phyloP scores from a whole-genome alignment of 441 rosid species.

The Bruguiera hainesii region DNA sequence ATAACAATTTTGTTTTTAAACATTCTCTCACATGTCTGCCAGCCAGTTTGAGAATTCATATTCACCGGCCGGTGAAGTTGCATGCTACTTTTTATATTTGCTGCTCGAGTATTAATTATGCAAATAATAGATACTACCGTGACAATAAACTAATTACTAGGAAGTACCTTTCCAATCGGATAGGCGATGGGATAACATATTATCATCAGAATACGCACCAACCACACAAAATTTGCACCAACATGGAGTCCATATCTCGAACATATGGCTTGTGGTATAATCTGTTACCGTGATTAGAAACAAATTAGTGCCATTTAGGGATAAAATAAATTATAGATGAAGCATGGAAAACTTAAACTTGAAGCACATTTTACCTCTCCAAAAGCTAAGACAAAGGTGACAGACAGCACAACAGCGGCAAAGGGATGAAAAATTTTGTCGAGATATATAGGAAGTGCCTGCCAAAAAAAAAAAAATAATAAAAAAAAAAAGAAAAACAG shows the following conservation, averaged over 20 bases:
- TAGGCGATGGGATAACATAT: constrained; percentile 88
- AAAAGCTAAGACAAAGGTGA: constrained; percentile 75
- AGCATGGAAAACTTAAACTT: neutral
- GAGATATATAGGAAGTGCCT: constrained; percentile 91
- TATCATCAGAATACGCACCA: constrained; percentile 76
- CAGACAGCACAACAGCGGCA: constrained; percentile 80
- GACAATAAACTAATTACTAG: no score
- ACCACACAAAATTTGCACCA: constrained; percentile 82
- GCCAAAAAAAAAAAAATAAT: constrained; percentile 9
- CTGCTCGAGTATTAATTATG: no score
- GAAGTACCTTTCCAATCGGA: constrained; percentile 79
- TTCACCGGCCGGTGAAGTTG: no score
- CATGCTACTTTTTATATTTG: no score
- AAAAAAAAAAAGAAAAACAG: neutral
- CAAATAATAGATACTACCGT: no score
- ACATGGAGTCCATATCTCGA: constrained; percentile 89
- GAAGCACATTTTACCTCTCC: constrained; percentile 61
- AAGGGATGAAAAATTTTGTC: constrained; percentile 85
- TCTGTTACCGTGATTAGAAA: constrained; percentile 36
- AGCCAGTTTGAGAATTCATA: no score
- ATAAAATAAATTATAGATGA: neutral
- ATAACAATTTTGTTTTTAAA: no score
- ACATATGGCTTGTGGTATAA: constrained; percentile 94
- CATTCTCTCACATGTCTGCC: no score
- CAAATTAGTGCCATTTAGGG: neutral